These are phyloP conservation scores for Asterochloris erici DNA, from an alignment of 139 green algal species.

Conservation along the genomic window DNA sequence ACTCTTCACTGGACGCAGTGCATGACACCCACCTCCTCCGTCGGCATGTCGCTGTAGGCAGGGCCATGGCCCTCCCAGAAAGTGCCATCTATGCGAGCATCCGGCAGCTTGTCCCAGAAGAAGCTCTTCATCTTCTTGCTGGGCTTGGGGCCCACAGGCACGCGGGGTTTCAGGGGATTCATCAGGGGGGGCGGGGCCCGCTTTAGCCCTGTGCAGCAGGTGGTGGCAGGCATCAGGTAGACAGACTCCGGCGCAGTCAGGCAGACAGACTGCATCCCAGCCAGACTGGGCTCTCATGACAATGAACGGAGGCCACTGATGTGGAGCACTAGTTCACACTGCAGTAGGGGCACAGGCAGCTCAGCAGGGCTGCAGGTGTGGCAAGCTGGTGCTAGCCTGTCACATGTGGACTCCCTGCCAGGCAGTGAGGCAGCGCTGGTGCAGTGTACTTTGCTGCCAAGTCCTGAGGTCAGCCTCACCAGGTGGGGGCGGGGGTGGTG, in stretches of 20 bases:
- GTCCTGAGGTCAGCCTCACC: neutral
- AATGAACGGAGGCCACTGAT: too few species aligned
- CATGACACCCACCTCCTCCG: neutral
- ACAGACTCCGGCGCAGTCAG: too few species aligned
- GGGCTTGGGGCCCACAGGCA: conserved; percentile 16
- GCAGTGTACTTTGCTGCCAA: too few species aligned
- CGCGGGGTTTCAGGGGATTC: neutral
- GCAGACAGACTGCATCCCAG: too few species aligned
- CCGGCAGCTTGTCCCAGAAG: conserved; percentile 45
- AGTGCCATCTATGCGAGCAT: conserved; percentile 27
- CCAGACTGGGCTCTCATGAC: too few species aligned
- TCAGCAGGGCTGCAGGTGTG: neutral
- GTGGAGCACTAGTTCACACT: neutral
- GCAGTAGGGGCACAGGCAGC: neutral
- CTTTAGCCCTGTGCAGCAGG: neutral
- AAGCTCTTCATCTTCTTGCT: conserved; percentile 27
- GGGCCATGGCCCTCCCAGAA: conserved; percentile 35
- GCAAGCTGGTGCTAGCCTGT: neutral
- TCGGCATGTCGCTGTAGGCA: conserved; percentile 10
- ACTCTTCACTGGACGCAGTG: too few species aligned
- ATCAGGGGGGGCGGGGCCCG: neutral
- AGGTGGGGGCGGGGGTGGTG: neutral
- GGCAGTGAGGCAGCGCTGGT: neutral
- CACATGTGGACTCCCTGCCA: neutral
- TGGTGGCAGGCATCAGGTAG: neutral